These are phyloP conservation scores for Blastobotrys buckinghamii DNA, from an alignment of 1,139 yeast species.

Conservation along the genomic window DNA sequence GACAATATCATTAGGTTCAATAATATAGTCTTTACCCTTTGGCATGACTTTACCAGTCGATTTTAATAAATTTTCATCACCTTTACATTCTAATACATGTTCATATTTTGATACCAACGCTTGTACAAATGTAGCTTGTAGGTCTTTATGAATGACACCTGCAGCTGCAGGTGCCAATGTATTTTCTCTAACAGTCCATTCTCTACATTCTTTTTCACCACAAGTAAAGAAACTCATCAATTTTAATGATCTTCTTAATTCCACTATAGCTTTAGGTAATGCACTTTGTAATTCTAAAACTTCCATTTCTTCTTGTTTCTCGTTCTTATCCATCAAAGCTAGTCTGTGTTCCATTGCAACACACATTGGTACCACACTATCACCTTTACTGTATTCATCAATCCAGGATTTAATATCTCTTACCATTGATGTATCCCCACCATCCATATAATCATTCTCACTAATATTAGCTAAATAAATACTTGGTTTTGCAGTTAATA, in stretches of 20 bases:
- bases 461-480: constrained; percentile 84
- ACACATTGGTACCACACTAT: constrained; percentile 75
- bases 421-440: constrained; percentile 20
- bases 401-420: constrained; percentile 80
- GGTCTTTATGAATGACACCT: constrained; percentile 85
- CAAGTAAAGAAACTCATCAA: constrained; percentile 81
- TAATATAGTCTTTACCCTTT: constrained; percentile 61
- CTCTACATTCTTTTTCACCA: constrained; percentile 84
- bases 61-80: constrained; percentile 29
- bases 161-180: constrained; percentile 93
- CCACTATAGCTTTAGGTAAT: constrained; percentile 67
- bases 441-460: constrained; percentile 79
- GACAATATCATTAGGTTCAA: constrained; percentile 75
- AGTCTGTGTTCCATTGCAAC: constrained; percentile 82
- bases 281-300: constrained; percentile 71
- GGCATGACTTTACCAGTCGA: constrained; percentile 28
- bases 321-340: constrained; percentile 67
- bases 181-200: constrained; percentile 82
- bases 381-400: constrained; percentile 79
- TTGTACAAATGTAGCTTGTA: constrained; percentile 74
- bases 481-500: constrained; percentile 86
- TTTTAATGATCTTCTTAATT: constrained; percentile 55
- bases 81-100: constrained; percentile 26
- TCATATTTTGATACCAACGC: constrained; percentile 68
- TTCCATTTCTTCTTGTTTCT: constrained; percentile 73